These are phyloP conservation scores for Lophiostoma macrostomum DNA, from an alignment of 495 filamentous ascomycete genomes.

Conservation along the genomic window DNA sequence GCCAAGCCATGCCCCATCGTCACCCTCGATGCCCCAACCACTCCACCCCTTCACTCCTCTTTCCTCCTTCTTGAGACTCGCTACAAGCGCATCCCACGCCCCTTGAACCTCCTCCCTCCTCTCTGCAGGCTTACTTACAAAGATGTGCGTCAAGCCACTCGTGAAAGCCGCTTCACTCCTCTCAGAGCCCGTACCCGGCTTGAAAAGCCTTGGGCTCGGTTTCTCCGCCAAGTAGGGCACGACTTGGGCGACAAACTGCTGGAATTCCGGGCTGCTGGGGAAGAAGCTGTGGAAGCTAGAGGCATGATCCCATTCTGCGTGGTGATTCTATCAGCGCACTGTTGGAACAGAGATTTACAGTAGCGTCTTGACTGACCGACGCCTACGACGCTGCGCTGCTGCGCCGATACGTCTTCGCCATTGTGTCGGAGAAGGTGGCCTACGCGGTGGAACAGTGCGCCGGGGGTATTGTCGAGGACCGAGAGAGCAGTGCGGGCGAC, in stretches of 20 bases:
- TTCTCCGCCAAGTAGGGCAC: neutral
- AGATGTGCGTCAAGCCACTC: too few species aligned
- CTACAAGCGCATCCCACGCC: neutral
- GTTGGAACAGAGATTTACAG: neutral
- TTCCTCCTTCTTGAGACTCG: neutral
- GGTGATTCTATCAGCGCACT: too few species aligned
- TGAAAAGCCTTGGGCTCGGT: neutral
- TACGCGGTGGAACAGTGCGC: neutral
- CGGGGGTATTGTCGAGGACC: neutral
- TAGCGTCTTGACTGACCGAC: neutral
- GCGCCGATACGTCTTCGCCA: neutral
- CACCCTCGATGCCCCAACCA: constrained; percentile 8
- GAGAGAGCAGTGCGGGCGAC: neutral
- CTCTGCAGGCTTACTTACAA: neutral
- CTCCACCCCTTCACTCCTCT: neutral
- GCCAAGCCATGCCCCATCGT: constrained; percentile 4
- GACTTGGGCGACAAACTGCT: neutral
- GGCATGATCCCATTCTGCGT: neutral
- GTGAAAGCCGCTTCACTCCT: neutral
- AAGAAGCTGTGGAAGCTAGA: neutral
- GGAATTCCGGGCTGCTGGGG: neutral
- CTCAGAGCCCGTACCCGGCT: neutral
- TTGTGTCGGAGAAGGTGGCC: neutral
- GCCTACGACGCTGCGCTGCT: neutral
- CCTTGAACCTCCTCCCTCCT: neutral